A percentile compares a stretch with the other conserved stretches of the same genome.
phyloP scores from a whole-genome alignment of 768 basidiomycete genomes.

The Hemileccinum rubropunctum region DNA sequence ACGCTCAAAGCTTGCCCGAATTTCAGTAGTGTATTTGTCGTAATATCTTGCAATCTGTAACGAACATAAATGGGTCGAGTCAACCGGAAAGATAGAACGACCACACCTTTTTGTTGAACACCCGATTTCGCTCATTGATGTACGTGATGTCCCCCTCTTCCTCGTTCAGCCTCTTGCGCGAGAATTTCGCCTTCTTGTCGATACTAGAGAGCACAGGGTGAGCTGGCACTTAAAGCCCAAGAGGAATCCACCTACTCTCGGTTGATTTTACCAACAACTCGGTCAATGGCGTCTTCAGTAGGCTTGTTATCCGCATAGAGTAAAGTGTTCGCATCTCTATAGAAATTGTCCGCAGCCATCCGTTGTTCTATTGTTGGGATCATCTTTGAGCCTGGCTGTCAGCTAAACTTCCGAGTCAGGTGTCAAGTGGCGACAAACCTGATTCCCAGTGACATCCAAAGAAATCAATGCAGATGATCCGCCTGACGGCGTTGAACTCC shows the following conservation, averaged over 20 bases:
- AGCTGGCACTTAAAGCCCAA: not conserved
- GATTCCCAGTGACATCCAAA: conserved; percentile 50
- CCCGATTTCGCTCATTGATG: conserved; percentile 97
- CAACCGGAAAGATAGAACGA: not conserved
- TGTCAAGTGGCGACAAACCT: conserved; percentile 31
- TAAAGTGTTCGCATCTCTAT: conserved; percentile 90
- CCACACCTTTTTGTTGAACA: conserved; percentile 94
- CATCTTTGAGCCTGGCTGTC: conserved; percentile 34
- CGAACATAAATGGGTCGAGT: not conserved
- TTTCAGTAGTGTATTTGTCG: conserved; percentile 96
- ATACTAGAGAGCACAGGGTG: conserved; percentile 46
- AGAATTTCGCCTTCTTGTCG: conserved; percentile 88
- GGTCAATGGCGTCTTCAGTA: conserved; percentile 91
- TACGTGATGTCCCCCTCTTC: conserved; percentile 97
- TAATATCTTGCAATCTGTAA: conserved; percentile 87
- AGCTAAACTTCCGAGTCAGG: conserved; percentile 1
- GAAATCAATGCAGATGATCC: conserved; percentile 40
- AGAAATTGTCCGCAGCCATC: conserved; percentile 75
- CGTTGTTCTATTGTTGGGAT: conserved; percentile 58
- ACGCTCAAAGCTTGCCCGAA: conserved; percentile 95
- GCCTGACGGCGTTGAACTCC: conserved; percentile 28
- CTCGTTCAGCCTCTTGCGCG: conserved; percentile 85
- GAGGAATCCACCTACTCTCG: conserved; percentile 64
- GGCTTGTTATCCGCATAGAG: conserved; percentile 96
- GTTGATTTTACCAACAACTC: conserved; percentile 89